These are phyloP conservation scores for Aeschynomene evenia DNA, from an alignment of 306 rosid genomes.

Conservation along the genomic window DNA sequence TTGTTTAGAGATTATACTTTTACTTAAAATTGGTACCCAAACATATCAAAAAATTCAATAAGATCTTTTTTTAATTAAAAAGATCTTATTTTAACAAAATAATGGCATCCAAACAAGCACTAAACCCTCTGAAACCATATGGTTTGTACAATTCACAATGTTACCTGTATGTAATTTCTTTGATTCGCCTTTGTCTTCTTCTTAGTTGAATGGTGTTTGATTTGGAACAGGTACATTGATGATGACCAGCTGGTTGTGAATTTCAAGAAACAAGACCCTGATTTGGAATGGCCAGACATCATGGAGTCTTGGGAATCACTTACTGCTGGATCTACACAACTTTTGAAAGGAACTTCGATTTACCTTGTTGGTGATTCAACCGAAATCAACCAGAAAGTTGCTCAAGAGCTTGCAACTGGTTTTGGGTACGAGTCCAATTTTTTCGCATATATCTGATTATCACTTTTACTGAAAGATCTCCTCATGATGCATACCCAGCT, in stretches of 20 bases:
- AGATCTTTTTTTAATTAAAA: no score
- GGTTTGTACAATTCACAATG: constrained; percentile 54
- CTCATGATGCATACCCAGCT: background rate
- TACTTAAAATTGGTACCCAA: no score
- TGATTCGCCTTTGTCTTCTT: background rate
- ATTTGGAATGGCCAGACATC: constrained; percentile 90
- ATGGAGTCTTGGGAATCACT: constrained; percentile 89
- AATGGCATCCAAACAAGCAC: no score
- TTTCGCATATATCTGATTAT: no score
- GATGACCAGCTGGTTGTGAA: constrained; percentile 80
- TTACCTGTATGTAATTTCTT: background rate
- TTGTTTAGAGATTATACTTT: no score
- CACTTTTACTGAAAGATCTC: background rate
- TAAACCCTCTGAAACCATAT: constrained; percentile 91
- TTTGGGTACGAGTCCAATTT: constrained; percentile 53
- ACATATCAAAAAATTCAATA: no score
- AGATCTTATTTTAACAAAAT: no score
- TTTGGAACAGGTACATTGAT: constrained; percentile 72
- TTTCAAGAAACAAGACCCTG: constrained; percentile 89
- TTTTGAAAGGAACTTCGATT: constrained; percentile 80
- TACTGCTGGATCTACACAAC: constrained; percentile 66
- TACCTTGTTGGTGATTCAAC: constrained; percentile 82
- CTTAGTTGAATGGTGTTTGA: constrained; percentile 27
- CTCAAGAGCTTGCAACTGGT: constrained; percentile 85
- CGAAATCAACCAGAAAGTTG: constrained; percentile 80